These are phyloP conservation scores for Coleophoma eucalyptorum DNA, from an alignment of 2,329 filamentous ascomycete genomes.

Conservation along the genomic window DNA sequence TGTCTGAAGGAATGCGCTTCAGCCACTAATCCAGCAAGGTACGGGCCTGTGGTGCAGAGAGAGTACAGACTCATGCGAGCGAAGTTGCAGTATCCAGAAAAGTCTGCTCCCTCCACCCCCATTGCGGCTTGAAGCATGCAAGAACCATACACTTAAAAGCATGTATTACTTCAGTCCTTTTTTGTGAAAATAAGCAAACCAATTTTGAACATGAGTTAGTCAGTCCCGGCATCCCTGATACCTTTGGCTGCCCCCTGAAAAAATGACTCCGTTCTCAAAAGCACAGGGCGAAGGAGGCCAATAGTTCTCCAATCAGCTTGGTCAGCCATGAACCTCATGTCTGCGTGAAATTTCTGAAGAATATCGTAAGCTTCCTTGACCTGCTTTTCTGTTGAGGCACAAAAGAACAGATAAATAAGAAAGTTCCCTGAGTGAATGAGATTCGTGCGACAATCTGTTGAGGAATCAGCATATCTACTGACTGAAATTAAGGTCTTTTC, in stretches of 20 bases:
- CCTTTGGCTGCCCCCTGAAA: slow-evolving; percentile 13
- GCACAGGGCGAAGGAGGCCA: slow-evolving; percentile 10
- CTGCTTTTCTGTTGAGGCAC: slow-evolving; percentile 28
- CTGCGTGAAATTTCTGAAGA: slow-evolving; percentile 11
- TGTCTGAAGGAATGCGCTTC: slow-evolving; percentile 44
- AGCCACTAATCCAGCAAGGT: slow-evolving; percentile 40
- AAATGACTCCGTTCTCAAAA: slow-evolving; percentile 11
- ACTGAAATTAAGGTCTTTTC: background rate
- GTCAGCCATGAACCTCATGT: slow-evolving; percentile 4
- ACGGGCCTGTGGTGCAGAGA: slow-evolving; percentile 34
- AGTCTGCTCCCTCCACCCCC: background rate
- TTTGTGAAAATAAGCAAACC: no score
- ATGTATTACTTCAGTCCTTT: no score
- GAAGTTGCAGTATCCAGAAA: slow-evolving; percentile 17
- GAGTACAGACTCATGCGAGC: slow-evolving; percentile 20
- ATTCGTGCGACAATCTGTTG: slow-evolving; percentile 32
- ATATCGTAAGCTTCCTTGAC: slow-evolving; percentile 11
- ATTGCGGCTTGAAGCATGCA: no score
- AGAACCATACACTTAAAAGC: no score
- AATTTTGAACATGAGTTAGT: background rate
- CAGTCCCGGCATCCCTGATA: background rate
- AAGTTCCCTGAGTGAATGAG: slow-evolving; percentile 44
- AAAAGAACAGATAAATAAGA: slow-evolving; percentile 42
- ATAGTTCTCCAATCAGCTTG: slow-evolving; percentile 14
- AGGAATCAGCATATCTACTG: background rate